Base-by-base conservation (phyloP, 2,329 filamentous ascomycete species). In the Aspergillus brunneoviolaceus region DNA sequence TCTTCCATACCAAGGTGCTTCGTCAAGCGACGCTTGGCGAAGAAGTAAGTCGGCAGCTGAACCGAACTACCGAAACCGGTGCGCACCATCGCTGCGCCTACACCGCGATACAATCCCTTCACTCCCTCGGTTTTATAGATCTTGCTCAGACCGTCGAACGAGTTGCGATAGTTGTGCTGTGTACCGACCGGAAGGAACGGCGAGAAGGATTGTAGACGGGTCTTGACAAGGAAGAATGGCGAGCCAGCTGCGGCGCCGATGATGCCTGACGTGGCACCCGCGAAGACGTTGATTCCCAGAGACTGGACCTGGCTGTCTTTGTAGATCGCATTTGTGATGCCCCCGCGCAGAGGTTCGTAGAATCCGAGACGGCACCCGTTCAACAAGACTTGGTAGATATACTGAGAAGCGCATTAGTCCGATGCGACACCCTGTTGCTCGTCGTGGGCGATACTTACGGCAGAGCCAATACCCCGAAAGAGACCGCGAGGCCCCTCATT, bases 151-250 rank as follows among this genome's bases (percentile, higher is more conserved):
- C 94, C 95, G 73, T 99, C 92, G 63, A 87, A 76, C 0, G 94
- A 92, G 76, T 93, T 94, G 67, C 85, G 86, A 79, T 99, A 99
- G 65, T 87, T 83, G 78, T 99, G 95, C 74, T 99, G 95, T n/a
- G 95, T 98, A 57, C 95, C 95, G 49, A 98, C 93, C 3, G 95
- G 95, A 12, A 95, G 84, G 77, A 93, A 95, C 4, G 93, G 91
- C 42, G 92, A 96, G 81, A 85, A 98, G 67, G 92, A 96, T 78
- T 99, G 95, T 60, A 99, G 82, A 49, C 95, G 87, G 3, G 95
- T 99, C 83, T 99, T 99, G 75, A 98, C 90, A 57, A 99, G 86
- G 84, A 99, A 99, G 79, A 99, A 98, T 2, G 95, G 95, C 57
- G 91, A 96, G 45, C 94, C 95, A 23, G 90, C 89, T n/a, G 90